Conservation (phyloP, 768 basidiomycete species). For the Lactarius hatsudake region DNA sequence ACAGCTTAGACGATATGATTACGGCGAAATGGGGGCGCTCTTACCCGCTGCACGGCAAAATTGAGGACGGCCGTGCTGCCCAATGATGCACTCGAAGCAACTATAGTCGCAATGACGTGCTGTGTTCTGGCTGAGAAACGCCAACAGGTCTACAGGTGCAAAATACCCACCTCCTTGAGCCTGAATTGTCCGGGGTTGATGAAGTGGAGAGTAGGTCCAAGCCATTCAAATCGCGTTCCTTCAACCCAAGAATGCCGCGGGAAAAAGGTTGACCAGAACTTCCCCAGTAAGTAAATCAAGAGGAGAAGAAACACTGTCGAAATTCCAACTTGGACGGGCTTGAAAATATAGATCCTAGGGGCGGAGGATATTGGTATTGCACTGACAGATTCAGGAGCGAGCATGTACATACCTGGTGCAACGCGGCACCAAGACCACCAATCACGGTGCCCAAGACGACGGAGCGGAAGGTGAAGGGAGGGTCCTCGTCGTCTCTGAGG, state of each 20-base stretch:
- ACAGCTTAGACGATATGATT: not conserved
- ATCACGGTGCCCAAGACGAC: slow-evolving; percentile 53
- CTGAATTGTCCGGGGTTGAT: slow-evolving; percentile 58
- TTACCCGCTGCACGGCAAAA: slow-evolving; percentile 58
- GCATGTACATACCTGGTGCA: slow-evolving; percentile 45
- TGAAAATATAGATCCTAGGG: slow-evolving; percentile 56
- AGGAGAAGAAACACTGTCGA: slow-evolving; percentile 58
- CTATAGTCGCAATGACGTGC: slow-evolving; percentile 57
- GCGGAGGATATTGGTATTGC: not conserved
- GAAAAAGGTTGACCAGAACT: slow-evolving; percentile 48
- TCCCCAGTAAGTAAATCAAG: slow-evolving; percentile 50
- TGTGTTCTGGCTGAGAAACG: slow-evolving; percentile 29
- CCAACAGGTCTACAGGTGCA: not conserved
- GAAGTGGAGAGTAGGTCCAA: slow-evolving; percentile 43
- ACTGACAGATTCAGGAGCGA: not conserved
- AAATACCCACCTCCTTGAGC: slow-evolving; percentile 51
- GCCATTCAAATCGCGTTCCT: slow-evolving; percentile 42
- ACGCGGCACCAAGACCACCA: slow-evolving; percentile 56
- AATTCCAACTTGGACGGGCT: slow-evolving; percentile 51
- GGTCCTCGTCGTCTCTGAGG: slow-evolving; percentile 55
- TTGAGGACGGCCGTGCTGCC: slow-evolving; percentile 56
- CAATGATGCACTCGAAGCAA: slow-evolving; percentile 54
- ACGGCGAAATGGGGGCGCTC: slow-evolving; percentile 18
- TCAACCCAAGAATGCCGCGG: slow-evolving; percentile 43
- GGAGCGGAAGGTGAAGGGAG: slow-evolving; percentile 55